phyloP scores from a whole-genome alignment of 352 stramenopile genomes.

The Pythium phragmiticola region DNA sequence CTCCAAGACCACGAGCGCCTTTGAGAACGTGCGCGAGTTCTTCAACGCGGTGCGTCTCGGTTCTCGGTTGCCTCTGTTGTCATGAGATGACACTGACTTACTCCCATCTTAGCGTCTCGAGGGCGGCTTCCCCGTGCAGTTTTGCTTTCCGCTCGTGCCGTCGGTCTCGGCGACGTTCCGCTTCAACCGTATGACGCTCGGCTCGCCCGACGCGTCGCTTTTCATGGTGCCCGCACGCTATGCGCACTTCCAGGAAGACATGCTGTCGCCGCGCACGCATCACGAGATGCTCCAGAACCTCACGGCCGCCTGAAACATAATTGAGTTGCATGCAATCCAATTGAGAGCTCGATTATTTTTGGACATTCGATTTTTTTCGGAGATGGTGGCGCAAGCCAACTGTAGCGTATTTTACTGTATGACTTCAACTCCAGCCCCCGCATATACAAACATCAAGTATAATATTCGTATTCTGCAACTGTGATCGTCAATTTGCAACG shows the following conservation, averaged over 20 bases:
- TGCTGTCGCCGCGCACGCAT: slow-evolving; percentile 55
- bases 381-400: slow-evolving; percentile 13
- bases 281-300: slow-evolving; percentile 61
- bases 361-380: slow-evolving; percentile 2
- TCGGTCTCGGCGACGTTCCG: slow-evolving; percentile 62
- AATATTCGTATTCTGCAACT: slow-evolving; percentile 19
- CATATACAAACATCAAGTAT: slow-evolving; percentile 7
- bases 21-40: slow-evolving; percentile 62
- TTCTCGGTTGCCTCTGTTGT: neutral
- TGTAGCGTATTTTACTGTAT: neutral
- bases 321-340: neutral
- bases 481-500: slow-evolving; percentile 9
- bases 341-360: neutral
- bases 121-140: slow-evolving; percentile 69
- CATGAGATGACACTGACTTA: neutral
- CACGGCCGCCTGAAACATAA: slow-evolving; percentile 34
- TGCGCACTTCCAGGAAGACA: slow-evolving; percentile 34
- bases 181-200: slow-evolving; percentile 48
- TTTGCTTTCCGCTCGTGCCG: slow-evolving; percentile 63
- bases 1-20: slow-evolving; percentile 60
- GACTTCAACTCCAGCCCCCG: slow-evolving; percentile 18
- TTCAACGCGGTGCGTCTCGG: slow-evolving; percentile 45
- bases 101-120: slow-evolving; percentile 30
- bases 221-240: slow-evolving; percentile 45
- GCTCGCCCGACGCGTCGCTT: slow-evolving; percentile 27